These are phyloP conservation scores for Colletotrichum navitas DNA, from an alignment of 2,329 filamentous ascomycete genomes.

Conservation along the genomic window DNA sequence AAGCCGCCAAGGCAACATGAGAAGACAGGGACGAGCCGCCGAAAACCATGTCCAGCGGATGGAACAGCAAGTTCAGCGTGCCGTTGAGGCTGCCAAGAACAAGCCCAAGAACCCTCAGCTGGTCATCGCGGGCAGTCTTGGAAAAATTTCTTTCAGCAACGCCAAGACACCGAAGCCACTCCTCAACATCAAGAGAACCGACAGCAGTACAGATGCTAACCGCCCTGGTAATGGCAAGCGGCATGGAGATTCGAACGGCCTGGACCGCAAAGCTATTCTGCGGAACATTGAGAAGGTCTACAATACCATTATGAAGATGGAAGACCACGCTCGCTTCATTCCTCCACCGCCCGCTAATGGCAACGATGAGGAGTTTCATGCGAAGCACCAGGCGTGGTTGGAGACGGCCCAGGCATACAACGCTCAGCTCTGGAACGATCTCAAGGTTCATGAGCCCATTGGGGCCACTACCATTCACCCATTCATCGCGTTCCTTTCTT, in stretches of 20 bases:
- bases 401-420: conserved; percentile 79
- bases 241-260: conserved; percentile 57
- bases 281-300: conserved; percentile 92
- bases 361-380: conserved; percentile 75
- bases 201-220: conserved; percentile 72
- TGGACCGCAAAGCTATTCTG: conserved; percentile 85
- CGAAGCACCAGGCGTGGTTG: conserved; percentile 84
- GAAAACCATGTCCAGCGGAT: conserved; percentile 99
- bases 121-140: conserved; percentile 94
- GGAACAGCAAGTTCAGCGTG: conserved; percentile 98
- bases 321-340: conserved; percentile 89
- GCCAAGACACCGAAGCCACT: conserved; percentile 96
- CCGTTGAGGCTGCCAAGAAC: conserved; percentile 96
- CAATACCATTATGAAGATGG: conserved; percentile 88
- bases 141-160: conserved; percentile 99
- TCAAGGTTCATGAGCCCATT: conserved; percentile 95
- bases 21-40: conserved; percentile 83
- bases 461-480: conserved; percentile 83
- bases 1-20: conserved; percentile 79
- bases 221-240: conserved; percentile 64
- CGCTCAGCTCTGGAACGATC: conserved; percentile 82
- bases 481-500: conserved; percentile 95
- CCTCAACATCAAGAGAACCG: conserved; percentile 92
- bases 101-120: conserved; percentile 98
- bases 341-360: conserved; percentile 73